Percentiles rank a stretch among this genome's conserved stretches.
phyloP scores from a whole-genome alignment of 805 yeast genomes.

The Wickerhamiella qilinensis region DNA sequence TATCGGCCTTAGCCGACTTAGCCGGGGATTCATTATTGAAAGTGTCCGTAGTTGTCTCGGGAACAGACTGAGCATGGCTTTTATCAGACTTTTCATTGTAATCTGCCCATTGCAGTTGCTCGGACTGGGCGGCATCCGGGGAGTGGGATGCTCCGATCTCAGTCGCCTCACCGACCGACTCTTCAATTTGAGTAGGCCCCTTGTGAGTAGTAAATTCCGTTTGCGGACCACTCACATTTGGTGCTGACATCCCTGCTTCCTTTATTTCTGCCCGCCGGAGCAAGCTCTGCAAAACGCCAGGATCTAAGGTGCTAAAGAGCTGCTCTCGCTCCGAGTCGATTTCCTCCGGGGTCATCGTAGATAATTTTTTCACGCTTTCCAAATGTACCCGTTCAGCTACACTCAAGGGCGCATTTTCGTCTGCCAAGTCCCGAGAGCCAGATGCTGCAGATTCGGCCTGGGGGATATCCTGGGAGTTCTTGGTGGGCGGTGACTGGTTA shows the following conservation, averaged over 20 bases:
- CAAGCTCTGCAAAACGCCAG: constrained; percentile 37
- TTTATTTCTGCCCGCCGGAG: constrained; percentile 32
- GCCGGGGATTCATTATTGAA: not conserved
- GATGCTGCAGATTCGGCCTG: too few species aligned
- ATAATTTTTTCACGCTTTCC: constrained; percentile 51
- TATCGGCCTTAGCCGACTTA: constrained; percentile 16
- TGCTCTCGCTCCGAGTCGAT: constrained; percentile 50
- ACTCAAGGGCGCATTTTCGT: not conserved
- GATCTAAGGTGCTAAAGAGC: constrained; percentile 49
- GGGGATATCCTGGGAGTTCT: not conserved
- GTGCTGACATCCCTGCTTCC: constrained; percentile 16
- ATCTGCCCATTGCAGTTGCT: too few species aligned
- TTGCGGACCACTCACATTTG: not conserved
- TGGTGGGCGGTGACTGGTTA: not conserved
- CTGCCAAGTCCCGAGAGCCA: too few species aligned
- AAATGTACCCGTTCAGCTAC: constrained; percentile 51
- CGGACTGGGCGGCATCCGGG: not conserved
- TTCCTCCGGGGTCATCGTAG: constrained; percentile 50
- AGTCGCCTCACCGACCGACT: not conserved
- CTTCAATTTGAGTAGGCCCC: not conserved
- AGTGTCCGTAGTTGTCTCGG: not conserved
- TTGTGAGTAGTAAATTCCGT: not conserved
- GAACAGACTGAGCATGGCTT: not conserved
- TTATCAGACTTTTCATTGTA: too few species aligned
- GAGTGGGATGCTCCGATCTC: not conserved